Conservation (phyloP, 2,329 filamentous ascomycete species). For the Clarireedia paspali region DNA sequence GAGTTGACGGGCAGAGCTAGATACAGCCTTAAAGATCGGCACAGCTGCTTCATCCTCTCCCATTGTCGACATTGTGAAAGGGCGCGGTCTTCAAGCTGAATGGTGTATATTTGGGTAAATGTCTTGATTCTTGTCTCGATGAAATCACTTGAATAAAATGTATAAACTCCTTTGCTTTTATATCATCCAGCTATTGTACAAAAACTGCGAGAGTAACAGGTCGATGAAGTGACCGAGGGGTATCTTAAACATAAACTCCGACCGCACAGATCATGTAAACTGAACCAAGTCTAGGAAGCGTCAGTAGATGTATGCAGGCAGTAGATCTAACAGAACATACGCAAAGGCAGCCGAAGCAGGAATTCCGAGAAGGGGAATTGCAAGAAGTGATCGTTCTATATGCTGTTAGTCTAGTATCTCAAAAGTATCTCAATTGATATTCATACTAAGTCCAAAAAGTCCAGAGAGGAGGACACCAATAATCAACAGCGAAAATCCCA, state of each 20-base stretch:
- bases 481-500: conserved; percentile 70
- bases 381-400: conserved; percentile 73
- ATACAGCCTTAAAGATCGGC: conserved; percentile 65
- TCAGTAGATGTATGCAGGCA: conserved; percentile 12
- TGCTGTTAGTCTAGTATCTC: conserved; percentile 11
- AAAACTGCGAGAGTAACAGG: conserved; percentile 20
- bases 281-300: conserved; percentile 64
- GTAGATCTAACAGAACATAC: conserved; percentile 48
- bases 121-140: conserved; percentile 1
- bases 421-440: background rate
- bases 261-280: conserved; percentile 99
- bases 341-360: conserved; percentile 85
- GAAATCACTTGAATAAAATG: conserved; percentile 15
- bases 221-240: conserved; percentile 12
- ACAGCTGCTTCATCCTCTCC: conserved; percentile 25
- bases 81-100: background rate
- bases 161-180: conserved; percentile 23
- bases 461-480: conserved; percentile 66
- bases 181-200: conserved; percentile 29
- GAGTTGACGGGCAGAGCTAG: conserved; percentile 69
- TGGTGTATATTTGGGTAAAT: background rate
- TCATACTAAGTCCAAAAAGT: conserved; percentile 78
- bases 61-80: conserved; percentile 24
- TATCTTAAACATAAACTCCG: conserved; percentile 81
- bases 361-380: conserved; percentile 68